These are phyloP conservation scores for Vanderwaltozyma yarrowii DNA, from an alignment of 805 yeast genomes.

Conservation along the genomic window DNA sequence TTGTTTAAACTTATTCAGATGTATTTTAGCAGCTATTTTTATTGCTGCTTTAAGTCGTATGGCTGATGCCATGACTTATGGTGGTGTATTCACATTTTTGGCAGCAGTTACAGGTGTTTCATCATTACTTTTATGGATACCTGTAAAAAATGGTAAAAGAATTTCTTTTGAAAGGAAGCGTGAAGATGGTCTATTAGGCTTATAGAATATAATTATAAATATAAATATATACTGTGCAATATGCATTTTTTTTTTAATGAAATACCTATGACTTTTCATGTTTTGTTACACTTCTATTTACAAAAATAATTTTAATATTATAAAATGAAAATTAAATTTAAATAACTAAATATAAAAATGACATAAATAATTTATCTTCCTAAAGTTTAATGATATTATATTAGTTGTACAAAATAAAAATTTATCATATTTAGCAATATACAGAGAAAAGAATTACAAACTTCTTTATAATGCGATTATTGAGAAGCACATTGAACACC, in stretches of 20 bases:
- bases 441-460: slow-evolving; percentile 1
- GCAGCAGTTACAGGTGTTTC: slow-evolving; percentile 36
- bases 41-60: slow-evolving; percentile 57
- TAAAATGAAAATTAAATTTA: too few species aligned
- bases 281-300: too few species aligned
- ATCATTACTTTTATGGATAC: slow-evolving; percentile 17
- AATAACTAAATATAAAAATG: too few species aligned
- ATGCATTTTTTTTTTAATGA: too few species aligned
- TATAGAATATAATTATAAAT: too few species aligned
- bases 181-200: background rate
- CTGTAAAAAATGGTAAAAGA: slow-evolving; percentile 26
- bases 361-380: too few species aligned
- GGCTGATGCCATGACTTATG: slow-evolving; percentile 47
- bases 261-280: too few species aligned
- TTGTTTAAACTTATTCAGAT: slow-evolving; percentile 60
- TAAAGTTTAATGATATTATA: background rate
- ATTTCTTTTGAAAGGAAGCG: slow-evolving; percentile 18
- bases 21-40: slow-evolving; percentile 61
- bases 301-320: too few species aligned
- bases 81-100: slow-evolving; percentile 72
- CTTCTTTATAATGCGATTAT: slow-evolving; percentile 23
- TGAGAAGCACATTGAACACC: slow-evolving; percentile 79
- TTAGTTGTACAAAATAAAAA: slow-evolving; percentile 2
- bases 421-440: slow-evolving; percentile 5
- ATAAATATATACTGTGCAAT: too few species aligned